Percentiles rank a stretch among this genome's conserved stretches.
Evolutionary conservation across 176 grass and related monocot species (phyloP).

Genomic region (Tillandsia fasciculata): DNA sequence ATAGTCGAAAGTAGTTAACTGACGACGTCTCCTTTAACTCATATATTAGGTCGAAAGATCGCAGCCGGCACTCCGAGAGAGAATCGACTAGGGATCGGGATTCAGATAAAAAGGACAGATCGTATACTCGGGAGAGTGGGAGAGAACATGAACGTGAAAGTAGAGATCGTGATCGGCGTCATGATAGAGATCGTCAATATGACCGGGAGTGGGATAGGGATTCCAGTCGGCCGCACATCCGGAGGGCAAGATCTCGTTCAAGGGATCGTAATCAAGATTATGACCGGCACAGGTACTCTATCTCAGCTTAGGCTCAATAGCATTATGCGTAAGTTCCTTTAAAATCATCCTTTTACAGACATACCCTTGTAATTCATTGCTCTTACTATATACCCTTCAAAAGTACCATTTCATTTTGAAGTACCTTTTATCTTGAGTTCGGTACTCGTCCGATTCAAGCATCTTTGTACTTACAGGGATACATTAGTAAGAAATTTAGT

Average conservation of each 20-base stretch:
- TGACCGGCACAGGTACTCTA: constrained; percentile 14
- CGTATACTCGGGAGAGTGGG: constrained; percentile 5
- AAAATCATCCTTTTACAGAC: too few species aligned
- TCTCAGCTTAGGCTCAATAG: neutral
- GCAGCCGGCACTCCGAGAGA: neutral
- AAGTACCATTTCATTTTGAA: too few species aligned
- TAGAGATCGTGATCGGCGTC: constrained; percentile 16
- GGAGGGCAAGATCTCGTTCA: constrained; percentile 8
- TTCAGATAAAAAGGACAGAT: neutral
- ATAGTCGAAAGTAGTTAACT: neutral
- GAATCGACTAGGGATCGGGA: constrained; percentile 9
- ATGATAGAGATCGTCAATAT: constrained; percentile 10
- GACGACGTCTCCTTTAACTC: neutral
- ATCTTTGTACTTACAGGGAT: too few species aligned
- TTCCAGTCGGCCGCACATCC: neutral
- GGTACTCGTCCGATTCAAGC: too few species aligned
- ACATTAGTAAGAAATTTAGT: too few species aligned
- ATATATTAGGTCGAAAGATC: constrained; percentile 16
- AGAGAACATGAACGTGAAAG: constrained; percentile 14
- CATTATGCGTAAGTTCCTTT: neutral
- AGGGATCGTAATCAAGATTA: constrained; percentile 12
- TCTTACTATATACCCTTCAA: too few species aligned
- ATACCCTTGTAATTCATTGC: too few species aligned
- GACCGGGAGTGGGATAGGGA: constrained; percentile 13
- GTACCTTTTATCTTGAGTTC: too few species aligned